phyloP scores from a whole-genome alignment of 2,329 filamentous ascomycete species.

The Leptographium flavum region DNA sequence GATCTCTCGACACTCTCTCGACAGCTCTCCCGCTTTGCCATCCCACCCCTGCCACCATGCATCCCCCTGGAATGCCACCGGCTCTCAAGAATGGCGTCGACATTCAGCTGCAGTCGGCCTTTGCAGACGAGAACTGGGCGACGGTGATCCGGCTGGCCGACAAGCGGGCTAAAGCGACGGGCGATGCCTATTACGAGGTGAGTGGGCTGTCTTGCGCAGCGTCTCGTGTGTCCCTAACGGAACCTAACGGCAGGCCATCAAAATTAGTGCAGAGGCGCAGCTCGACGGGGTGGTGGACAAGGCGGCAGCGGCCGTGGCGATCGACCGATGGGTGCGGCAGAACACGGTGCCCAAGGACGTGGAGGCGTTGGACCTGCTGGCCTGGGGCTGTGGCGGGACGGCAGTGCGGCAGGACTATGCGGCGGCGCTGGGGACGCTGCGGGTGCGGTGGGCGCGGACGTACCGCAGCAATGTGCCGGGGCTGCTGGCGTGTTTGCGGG shows the following conservation, averaged over 20 bases:
- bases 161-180: conserved; percentile 31
- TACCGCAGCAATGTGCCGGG: conserved; percentile 26
- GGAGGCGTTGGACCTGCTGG: conserved; percentile 37
- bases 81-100: conserved; percentile 35
- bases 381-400: conserved; percentile 32
- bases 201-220: too few relatives aligned
- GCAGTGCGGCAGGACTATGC: conserved; percentile 22
- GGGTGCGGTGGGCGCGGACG: conserved; percentile 36
- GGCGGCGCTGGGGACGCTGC: conserved; percentile 33
- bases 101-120: conserved; percentile 40
- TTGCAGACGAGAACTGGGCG: conserved; percentile 38
- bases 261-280: conserved; percentile 35
- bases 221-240: conserved; percentile 9
- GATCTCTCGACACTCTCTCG: too few relatives aligned
- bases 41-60: conserved; percentile 6
- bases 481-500: conserved; percentile 31
- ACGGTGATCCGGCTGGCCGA: conserved; percentile 36
- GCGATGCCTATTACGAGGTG: conserved; percentile 45
- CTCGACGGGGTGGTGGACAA: conserved; percentile 34
- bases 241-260: conserved; percentile 23
- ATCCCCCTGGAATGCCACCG: conserved; percentile 17
- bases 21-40: too few relatives aligned
- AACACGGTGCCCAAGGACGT: conserved; percentile 31
- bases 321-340: conserved; percentile 32
- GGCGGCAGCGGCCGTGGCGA: conserved; percentile 26